phyloP scores from a whole-genome alignment of 1,284 basidiomycete species.

The Malassezia globosa region DNA sequence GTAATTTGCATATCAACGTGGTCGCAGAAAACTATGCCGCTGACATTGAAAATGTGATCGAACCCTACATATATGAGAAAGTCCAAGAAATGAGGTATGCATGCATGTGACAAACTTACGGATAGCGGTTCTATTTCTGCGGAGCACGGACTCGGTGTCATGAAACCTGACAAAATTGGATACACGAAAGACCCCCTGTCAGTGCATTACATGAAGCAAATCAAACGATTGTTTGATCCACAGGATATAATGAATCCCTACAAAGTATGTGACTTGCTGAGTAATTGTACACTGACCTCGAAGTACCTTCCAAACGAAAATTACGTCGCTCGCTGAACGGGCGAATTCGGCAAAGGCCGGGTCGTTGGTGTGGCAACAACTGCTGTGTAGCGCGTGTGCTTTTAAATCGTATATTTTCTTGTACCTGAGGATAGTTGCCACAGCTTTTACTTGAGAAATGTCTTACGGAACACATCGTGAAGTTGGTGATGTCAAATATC shows the following conservation, averaged over 20 bases:
- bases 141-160: conserved; percentile 86
- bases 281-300: neutral
- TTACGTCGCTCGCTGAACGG: too few species aligned
- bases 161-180: conserved; percentile 82
- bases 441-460: conserved; percentile 15
- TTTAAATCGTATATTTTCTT: neutral
- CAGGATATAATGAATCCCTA: conserved; percentile 83
- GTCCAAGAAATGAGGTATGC: conserved; percentile 50
- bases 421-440: too few species aligned
- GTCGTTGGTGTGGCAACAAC: too few species aligned
- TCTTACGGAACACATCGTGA: conserved; percentile 36
- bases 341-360: too few species aligned
- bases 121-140: conserved; percentile 75
- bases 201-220: conserved; percentile 76
- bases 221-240: conserved; percentile 85
- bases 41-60: conserved; percentile 74
- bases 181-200: conserved; percentile 74
- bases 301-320: neutral
- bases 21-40: conserved; percentile 71
- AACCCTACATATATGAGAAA: conserved; percentile 91
- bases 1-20: conserved; percentile 88
- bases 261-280: conserved; percentile 52
- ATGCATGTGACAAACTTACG: neutral
- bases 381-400: too few species aligned
- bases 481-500: conserved; percentile 28